phyloP scores from a whole-genome alignment of 2,329 filamentous ascomycete genomes.

The Leptographium lundbergii region DNA sequence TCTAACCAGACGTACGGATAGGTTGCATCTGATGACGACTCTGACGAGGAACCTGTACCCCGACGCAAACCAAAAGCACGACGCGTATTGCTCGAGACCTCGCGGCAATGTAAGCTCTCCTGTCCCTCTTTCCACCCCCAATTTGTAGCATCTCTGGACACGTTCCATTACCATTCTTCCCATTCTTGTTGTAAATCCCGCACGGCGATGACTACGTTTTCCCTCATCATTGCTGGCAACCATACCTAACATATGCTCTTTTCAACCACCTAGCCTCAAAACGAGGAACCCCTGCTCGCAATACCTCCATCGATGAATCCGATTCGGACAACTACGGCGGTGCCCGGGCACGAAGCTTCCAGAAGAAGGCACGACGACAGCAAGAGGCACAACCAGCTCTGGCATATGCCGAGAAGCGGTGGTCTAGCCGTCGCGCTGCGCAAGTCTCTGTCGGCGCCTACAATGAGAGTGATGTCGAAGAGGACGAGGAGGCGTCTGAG shows the following conservation, averaged over 20 bases:
- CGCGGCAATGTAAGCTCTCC: slow-evolving; percentile 9
- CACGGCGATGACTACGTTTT: slow-evolving; percentile 36
- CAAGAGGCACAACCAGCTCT: slow-evolving; percentile 55
- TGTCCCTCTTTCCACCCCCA: background rate
- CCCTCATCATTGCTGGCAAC: slow-evolving; percentile 18
- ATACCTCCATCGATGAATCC: slow-evolving; percentile 46
- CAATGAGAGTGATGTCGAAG: slow-evolving; percentile 53
- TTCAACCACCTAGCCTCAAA: slow-evolving; percentile 38
- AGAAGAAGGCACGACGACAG: slow-evolving; percentile 68
- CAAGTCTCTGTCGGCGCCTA: slow-evolving; percentile 53
- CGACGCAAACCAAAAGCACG: slow-evolving; percentile 55
- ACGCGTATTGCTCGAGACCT: slow-evolving; percentile 31
- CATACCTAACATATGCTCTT: background rate
- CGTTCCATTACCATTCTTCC: background rate
- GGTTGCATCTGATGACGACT: slow-evolving; percentile 26
- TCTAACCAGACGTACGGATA: slow-evolving; percentile 3
- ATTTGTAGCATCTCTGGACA: background rate
- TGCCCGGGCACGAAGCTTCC: slow-evolving; percentile 52
- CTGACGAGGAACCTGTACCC: slow-evolving; percentile 39
- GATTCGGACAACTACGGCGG: slow-evolving; percentile 71
- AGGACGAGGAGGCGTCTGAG: slow-evolving; percentile 54
- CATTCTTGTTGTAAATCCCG: slow-evolving; percentile 11
- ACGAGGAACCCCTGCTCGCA: slow-evolving; percentile 40
- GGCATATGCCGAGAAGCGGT: slow-evolving; percentile 69
- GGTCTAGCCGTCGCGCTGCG: slow-evolving; percentile 76